Percentiles rank a stretch among this genome's conserved stretches.
phyloP scores from a whole-genome alignment of 108 stramenopile genomes.

The Fragilariopsis cylindrus region DNA sequence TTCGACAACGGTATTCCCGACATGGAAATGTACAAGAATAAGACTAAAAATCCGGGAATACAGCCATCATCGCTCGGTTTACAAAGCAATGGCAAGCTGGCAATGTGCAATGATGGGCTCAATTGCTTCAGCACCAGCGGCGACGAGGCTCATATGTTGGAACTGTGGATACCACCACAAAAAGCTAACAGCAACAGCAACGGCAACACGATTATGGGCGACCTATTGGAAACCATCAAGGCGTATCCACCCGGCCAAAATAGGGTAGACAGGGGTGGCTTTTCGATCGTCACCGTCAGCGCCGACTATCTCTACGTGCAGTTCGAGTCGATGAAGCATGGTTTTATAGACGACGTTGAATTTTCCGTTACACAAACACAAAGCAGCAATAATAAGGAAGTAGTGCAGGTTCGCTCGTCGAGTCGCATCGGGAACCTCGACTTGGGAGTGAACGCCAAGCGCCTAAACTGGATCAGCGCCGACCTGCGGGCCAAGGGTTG shows the following conservation, averaged over 20 bases:
- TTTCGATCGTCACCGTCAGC: constrained; percentile 65
- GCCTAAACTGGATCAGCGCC: constrained; percentile 73
- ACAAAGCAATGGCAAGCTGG: not conserved
- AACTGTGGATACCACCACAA: not conserved
- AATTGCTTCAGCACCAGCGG: constrained; percentile 17
- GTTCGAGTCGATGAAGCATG: constrained; percentile 82
- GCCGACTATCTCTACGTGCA: constrained; percentile 75
- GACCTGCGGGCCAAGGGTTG: constrained; percentile 64
- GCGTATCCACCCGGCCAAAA: constrained; percentile 74
- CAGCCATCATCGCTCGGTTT: constrained; percentile 15
- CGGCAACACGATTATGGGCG: constrained; percentile 41
- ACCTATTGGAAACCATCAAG: constrained; percentile 58
- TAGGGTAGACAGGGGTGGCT: constrained; percentile 85
- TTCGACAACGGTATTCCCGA: constrained; percentile 20
- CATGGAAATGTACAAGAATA: not conserved
- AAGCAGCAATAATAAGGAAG: not conserved
- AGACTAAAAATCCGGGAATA: not conserved
- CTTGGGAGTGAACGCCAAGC: constrained; percentile 81
- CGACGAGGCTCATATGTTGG: not conserved
- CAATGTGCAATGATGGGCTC: not conserved
- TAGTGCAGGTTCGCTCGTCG: constrained; percentile 67
- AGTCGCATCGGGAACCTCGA: constrained; percentile 80
- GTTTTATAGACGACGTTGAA: constrained; percentile 30
- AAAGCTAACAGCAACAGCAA: not conserved
- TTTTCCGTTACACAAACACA: constrained; percentile 9